Percentiles rank a stretch among this genome's conserved stretches.
Conservation (phyloP, 2,329 filamentous ascomycete species). For the Colletotrichum paranaense region DNA sequence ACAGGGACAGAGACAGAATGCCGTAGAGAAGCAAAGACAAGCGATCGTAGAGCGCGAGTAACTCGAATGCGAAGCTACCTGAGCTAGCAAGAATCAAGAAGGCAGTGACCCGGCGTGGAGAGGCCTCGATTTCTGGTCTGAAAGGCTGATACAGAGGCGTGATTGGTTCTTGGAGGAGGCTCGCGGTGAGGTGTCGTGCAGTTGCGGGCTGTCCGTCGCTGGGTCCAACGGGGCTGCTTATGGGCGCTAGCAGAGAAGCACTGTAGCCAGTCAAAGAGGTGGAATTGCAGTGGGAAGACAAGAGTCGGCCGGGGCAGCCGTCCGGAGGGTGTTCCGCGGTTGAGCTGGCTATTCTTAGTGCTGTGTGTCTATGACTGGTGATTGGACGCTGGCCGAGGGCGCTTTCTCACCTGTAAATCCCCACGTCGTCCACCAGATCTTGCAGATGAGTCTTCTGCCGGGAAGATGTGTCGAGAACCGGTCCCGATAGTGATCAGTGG, state of each 20-base stretch:
- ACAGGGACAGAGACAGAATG: constrained; percentile 6
- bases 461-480: constrained; percentile 24
- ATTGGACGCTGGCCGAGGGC: constrained; percentile 38
- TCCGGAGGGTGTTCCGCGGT: constrained; percentile 31
- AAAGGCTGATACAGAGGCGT: constrained; percentile 8
- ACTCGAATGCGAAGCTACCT: constrained; percentile 5
- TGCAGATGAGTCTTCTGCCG: constrained; percentile 21
- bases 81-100: constrained; percentile 5
- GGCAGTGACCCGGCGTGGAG: not conserved
- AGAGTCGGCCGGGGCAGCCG: constrained; percentile 20
- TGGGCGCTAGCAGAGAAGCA: constrained; percentile 25
- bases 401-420: constrained; percentile 33
- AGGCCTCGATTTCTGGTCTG: constrained; percentile 16
- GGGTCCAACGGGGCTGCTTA: constrained; percentile 26
- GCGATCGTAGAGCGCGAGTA: not conserved
- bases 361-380: constrained; percentile 39
- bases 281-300: not conserved
- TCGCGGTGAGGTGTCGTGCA: constrained; percentile 35
- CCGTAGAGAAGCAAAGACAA: not conserved
- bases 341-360: constrained; percentile 43
- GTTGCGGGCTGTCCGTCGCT: constrained; percentile 29
- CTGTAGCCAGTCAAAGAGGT: constrained; percentile 22
- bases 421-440: constrained; percentile 29
- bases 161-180: constrained; percentile 21
- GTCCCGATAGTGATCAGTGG: constrained; percentile 18